Evolutionary conservation across 1,284 basidiomycete genomes (phyloP).

Genomic region (Taiwanofungus camphoratus): DNA sequence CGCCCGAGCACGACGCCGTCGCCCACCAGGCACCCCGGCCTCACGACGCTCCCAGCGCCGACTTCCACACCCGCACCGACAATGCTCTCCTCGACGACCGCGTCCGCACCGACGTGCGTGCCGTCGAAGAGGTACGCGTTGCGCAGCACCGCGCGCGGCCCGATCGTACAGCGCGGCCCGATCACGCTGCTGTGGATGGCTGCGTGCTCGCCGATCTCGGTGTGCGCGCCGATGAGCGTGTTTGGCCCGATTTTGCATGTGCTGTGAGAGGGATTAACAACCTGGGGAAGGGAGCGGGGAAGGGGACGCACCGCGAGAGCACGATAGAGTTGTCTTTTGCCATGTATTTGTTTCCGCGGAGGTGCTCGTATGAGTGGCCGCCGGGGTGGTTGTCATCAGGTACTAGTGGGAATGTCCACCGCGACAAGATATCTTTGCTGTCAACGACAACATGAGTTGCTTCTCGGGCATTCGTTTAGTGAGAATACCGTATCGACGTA

Average conservation of each 20-base stretch:
- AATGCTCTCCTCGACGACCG: slow-evolving; percentile 72
- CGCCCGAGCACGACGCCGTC: slow-evolving; percentile 78
- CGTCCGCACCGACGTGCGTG: slow-evolving; percentile 72
- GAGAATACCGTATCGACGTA: slow-evolving; percentile 24
- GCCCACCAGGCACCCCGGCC: slow-evolving; percentile 71
- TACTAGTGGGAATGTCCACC: slow-evolving; percentile 93
- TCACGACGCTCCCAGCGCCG: slow-evolving; percentile 57
- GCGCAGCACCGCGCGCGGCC: slow-evolving; percentile 53
- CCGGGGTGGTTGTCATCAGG: slow-evolving; percentile 91
- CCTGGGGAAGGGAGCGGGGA: slow-evolving; percentile 1
- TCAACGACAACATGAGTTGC: background rate
- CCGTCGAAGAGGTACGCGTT: slow-evolving; percentile 83
- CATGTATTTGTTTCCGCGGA: slow-evolving; percentile 83
- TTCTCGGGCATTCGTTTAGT: background rate
- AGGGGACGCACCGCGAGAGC: slow-evolving; percentile 56
- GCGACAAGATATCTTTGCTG: slow-evolving; percentile 86
- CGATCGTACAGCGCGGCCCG: slow-evolving; percentile 69
- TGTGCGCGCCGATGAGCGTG: slow-evolving; percentile 74
- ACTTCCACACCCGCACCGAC: slow-evolving; percentile 74
- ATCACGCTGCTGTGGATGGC: slow-evolving; percentile 69
- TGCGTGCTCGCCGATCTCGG: slow-evolving; percentile 58
- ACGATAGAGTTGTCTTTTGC: slow-evolving; percentile 68
- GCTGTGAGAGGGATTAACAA: slow-evolving; percentile 29
- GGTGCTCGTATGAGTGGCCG: slow-evolving; percentile 75
- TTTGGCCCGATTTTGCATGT: slow-evolving; percentile 82